Evolutionary conservation across 495 filamentous ascomycete species (phyloP).

Genomic region (Rhizodiscina lignyota): DNA sequence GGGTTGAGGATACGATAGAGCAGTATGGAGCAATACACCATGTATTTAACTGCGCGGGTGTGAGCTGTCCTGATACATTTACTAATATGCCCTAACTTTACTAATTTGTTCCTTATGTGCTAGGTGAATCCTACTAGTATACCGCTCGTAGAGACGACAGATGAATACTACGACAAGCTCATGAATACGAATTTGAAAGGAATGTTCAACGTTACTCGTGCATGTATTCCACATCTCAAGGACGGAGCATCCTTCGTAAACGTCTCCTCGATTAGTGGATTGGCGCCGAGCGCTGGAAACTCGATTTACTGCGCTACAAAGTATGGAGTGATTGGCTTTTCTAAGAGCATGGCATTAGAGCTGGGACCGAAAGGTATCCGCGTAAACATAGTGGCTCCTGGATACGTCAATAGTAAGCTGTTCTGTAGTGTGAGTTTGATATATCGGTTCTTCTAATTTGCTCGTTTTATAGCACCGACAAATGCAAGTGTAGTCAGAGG

Average conservation of each 20-base stretch:
- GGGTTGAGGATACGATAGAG: no score
- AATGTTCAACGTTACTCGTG: conserved; percentile 18
- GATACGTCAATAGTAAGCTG: conserved; percentile 32
- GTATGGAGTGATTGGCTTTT: conserved; percentile 35
- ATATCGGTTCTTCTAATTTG: no score
- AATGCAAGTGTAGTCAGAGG: no score
- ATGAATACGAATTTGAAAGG: conserved; percentile 21
- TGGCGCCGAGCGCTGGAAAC: conserved; percentile 14
- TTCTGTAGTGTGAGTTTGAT: no score
- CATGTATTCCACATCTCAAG: conserved; percentile 14
- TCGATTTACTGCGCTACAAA: conserved; percentile 39
- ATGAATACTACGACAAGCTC: conserved; percentile 22
- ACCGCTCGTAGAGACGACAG: conserved; percentile 13
- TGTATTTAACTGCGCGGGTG: no score
- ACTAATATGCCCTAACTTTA: no score
- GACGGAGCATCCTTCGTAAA: conserved; percentile 22
- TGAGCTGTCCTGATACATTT: no score
- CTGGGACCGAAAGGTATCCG: conserved; percentile 33
- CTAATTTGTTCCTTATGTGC: no score
- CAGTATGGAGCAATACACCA: no score
- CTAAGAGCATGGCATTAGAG: conserved; percentile 38
- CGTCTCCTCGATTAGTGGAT: conserved; percentile 28
- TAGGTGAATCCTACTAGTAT: conserved; percentile 27
- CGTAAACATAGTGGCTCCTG: conserved; percentile 37
- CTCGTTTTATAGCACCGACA: no score